Percentiles rank a stretch among this genome's conserved stretches.
Conservation (phyloP, 805 yeast genomes). For the Candida ulmi region DNA sequence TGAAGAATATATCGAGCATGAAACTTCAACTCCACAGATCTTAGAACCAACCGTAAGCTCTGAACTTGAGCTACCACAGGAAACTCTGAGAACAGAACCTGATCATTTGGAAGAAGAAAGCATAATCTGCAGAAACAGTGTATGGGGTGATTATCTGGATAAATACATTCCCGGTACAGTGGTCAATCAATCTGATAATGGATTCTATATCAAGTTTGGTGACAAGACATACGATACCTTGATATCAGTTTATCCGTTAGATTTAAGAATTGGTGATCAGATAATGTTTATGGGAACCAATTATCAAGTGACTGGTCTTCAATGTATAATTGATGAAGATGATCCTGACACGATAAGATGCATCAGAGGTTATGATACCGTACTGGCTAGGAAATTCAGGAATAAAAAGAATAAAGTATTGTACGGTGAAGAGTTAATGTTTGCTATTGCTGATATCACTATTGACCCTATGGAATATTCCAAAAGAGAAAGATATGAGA, state of each 20-base stretch:
- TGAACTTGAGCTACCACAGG: conserved; percentile 1
- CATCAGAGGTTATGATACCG: conserved; percentile 55
- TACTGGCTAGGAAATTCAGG: conserved; percentile 29
- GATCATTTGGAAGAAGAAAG: conserved; percentile 22
- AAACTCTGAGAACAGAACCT: conserved; percentile 5
- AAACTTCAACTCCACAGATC: too few relatives aligned
- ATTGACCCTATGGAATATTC: conserved; percentile 31
- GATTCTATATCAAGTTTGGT: conserved; percentile 35
- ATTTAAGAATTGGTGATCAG: conserved; percentile 51
- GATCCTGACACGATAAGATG: conserved; percentile 37
- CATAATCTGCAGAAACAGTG: conserved; percentile 30
- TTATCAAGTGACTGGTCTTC: conserved; percentile 44
- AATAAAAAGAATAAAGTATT: conserved; percentile 13
- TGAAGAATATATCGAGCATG: neutral
- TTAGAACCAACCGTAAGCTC: too few relatives aligned
- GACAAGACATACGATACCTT: conserved; percentile 25
- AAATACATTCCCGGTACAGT: conserved; percentile 48
- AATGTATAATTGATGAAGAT: conserved; percentile 12
- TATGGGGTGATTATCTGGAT: conserved; percentile 49
- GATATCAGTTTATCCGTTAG: conserved; percentile 31
- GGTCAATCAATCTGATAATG: conserved; percentile 21
- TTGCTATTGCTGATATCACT: conserved; percentile 26
- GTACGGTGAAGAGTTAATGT: conserved; percentile 12
- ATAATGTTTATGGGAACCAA: conserved; percentile 32
- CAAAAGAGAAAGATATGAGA: conserved; percentile 25